phyloP scores from a whole-genome alignment of 257 asterid genomes.

The Perilla frutescens region DNA sequence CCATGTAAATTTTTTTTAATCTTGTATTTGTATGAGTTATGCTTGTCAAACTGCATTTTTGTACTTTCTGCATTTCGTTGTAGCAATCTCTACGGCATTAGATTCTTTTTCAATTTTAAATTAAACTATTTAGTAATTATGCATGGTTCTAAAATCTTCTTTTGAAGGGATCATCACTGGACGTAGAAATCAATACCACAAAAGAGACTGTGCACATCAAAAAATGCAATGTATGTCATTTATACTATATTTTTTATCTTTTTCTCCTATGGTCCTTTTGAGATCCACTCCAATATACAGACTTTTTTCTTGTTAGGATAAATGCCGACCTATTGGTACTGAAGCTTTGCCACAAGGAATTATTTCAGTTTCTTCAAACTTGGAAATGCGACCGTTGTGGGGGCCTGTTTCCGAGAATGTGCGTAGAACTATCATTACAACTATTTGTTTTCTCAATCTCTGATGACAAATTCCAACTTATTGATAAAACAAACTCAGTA shows the following conservation, averaged over 20 bases:
- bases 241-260: background rate
- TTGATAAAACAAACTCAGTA: background rate
- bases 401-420: slow-evolving; percentile 66
- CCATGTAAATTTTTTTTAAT: background rate
- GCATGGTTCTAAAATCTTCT: slow-evolving; percentile 17
- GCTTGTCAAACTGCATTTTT: background rate
- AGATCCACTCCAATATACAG: background rate
- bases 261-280: slow-evolving; percentile 5
- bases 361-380: slow-evolving; percentile 62
- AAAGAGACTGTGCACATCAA: slow-evolving; percentile 30
- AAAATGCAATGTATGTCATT: slow-evolving; percentile 58
- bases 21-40: background rate
- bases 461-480: background rate
- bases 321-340: slow-evolving; percentile 63
- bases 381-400: slow-evolving; percentile 76
- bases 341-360: slow-evolving; percentile 80
- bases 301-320: slow-evolving; percentile 47
- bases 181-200: slow-evolving; percentile 25
- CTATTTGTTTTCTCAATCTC: background rate
- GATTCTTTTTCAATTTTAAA: slow-evolving; percentile 1
- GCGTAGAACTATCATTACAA: slow-evolving; percentile 34
- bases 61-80: background rate
- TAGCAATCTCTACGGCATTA: background rate
- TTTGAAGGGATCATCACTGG: slow-evolving; percentile 39
- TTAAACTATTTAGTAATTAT: background rate